These are phyloP conservation scores for Neurospora cerealis DNA, from an alignment of 495 filamentous ascomycete genomes.

Conservation along the genomic window DNA sequence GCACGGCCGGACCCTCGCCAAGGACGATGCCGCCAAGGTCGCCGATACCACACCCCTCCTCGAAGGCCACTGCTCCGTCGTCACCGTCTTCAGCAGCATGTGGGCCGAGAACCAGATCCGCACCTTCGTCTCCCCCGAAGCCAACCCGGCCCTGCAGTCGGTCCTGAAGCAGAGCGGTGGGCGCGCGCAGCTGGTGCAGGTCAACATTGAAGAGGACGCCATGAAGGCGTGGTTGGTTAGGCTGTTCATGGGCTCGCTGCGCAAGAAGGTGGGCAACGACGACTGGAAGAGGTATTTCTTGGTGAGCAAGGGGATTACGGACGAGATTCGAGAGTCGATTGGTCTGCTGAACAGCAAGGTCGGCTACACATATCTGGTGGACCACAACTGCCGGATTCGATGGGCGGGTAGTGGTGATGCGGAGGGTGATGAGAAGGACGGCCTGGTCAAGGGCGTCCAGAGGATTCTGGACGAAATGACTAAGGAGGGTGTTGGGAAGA, in stretches of 20 bases:
- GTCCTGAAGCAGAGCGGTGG: conserved; percentile 36
- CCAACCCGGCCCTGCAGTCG: conserved; percentile 55
- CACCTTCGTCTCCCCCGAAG: conserved; percentile 52
- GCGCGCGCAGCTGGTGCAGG: conserved; percentile 60
- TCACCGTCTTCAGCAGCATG: conserved; percentile 65
- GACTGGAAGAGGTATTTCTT: conserved; percentile 74
- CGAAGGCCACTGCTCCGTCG: conserved; percentile 60
- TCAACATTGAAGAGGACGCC: conserved; percentile 77
- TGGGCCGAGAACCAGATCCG: conserved; percentile 81
- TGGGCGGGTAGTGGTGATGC: conserved; percentile 89
- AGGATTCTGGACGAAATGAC: conserved; percentile 55
- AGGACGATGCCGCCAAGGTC: conserved; percentile 19
- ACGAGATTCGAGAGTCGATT: conserved; percentile 64
- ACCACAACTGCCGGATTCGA: conserved; percentile 76
- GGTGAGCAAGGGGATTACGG: conserved; percentile 63
- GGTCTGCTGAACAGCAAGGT: conserved; percentile 81
- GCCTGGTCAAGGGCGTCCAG: conserved; percentile 56
- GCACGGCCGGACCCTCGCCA: conserved; percentile 58
- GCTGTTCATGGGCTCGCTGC: conserved; percentile 54
- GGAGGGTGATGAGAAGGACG: conserved; percentile 56
- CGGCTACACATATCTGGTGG: conserved; percentile 89
- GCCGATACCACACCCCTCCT: conserved; percentile 65
- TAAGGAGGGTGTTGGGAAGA: conserved; percentile 15
- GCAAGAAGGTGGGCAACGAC: conserved; percentile 42
- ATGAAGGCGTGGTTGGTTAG: conserved; percentile 67